phyloP scores from a whole-genome alignment of 805 yeast species.

The Suhomyces xylopsoci region DNA sequence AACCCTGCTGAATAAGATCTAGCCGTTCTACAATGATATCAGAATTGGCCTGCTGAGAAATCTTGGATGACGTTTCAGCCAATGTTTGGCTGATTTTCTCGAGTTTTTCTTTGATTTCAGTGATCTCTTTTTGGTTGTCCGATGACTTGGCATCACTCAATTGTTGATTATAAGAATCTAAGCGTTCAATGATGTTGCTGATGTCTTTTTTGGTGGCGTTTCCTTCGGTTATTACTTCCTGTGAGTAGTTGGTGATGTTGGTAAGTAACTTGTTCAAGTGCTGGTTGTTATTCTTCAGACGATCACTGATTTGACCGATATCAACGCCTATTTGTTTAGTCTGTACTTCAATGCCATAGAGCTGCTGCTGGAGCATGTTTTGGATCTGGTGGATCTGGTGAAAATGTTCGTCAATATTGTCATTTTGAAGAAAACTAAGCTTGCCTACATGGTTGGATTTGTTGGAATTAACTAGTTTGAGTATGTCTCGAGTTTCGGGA shows the following conservation, averaged over 20 bases:
- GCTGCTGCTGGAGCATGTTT: slow-evolving; percentile 25
- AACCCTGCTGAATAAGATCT: not conserved
- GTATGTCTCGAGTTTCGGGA: slow-evolving; percentile 2
- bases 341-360: slow-evolving; percentile 28
- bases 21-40: not conserved
- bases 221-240: slow-evolving; percentile 34
- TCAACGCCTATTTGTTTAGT: slow-evolving; percentile 36
- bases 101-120: not conserved
- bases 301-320: slow-evolving; percentile 33
- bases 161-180: slow-evolving; percentile 13
- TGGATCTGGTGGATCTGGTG: slow-evolving; percentile 26
- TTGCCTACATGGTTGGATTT: slow-evolving; percentile 20
- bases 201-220: slow-evolving; percentile 34
- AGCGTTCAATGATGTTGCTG: slow-evolving; percentile 15
- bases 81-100: not conserved
- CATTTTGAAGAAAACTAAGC: slow-evolving; percentile 30
- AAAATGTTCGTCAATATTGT: slow-evolving; percentile 33
- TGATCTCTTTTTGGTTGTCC: not conserved
- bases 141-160: not conserved
- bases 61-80: not conserved
- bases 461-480: slow-evolving; percentile 29
- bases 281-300: slow-evolving; percentile 41
- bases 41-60: not conserved
- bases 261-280: slow-evolving; percentile 33
- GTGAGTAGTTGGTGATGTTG: slow-evolving; percentile 32